Conservation (phyloP, 73 alveolate species). For the Paramecium biaurelia region DNA sequence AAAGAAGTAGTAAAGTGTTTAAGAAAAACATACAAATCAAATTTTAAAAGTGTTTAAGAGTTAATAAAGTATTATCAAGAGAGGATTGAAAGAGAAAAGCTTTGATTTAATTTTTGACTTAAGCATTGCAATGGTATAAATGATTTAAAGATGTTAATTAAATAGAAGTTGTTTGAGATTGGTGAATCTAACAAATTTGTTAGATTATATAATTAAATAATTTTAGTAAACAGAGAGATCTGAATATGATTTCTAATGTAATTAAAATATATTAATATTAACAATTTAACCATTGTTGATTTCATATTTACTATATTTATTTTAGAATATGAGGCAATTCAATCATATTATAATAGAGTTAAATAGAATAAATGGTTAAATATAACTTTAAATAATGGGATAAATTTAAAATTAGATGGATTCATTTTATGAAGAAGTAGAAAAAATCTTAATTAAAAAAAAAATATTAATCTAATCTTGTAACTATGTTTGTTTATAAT, state of each 20-base stretch:
- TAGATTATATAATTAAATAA: neutral
- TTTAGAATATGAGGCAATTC: neutral
- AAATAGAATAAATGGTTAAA: neutral
- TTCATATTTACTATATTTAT: neutral
- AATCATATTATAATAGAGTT: neutral
- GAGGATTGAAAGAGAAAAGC: neutral
- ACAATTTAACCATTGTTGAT: neutral
- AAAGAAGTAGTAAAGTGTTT: neutral
- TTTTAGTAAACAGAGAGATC: neutral
- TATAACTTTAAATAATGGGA: neutral
- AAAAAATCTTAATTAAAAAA: neutral
- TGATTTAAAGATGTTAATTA: neutral
- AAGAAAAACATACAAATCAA: neutral
- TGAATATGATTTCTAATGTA: neutral
- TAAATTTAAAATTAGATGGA: neutral
- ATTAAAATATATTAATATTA: neutral
- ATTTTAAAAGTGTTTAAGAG: neutral
- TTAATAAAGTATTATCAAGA: neutral
- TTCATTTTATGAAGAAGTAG: neutral
- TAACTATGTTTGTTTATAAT: neutral
- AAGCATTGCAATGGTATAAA: neutral
- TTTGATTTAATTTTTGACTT: neutral
- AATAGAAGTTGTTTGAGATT: neutral
- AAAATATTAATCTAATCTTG: neutral
- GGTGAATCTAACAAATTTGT: neutral